These are phyloP conservation scores for Phytophthora pistaciae DNA, from an alignment of 352 stramenopile genomes.

Conservation along the genomic window DNA sequence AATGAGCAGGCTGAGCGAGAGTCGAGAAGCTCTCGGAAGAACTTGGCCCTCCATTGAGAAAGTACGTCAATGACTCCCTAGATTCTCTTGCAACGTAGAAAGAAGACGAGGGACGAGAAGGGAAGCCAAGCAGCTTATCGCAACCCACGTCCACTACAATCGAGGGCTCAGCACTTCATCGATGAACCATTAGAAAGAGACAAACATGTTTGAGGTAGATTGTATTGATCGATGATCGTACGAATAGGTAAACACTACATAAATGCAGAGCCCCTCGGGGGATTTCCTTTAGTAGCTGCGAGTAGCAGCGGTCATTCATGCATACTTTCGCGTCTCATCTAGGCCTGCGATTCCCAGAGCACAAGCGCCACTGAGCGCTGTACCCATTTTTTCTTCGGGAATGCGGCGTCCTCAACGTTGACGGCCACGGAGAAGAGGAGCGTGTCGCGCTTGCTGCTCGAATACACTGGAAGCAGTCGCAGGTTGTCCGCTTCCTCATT, in stretches of 20 bases:
- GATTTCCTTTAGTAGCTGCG: background rate
- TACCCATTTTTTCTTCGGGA: conserved; percentile 76
- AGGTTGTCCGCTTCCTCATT: conserved; percentile 27
- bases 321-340: conserved; percentile 16
- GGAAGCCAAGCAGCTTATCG: background rate
- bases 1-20: conserved; percentile 19
- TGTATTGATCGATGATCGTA: conserved; percentile 6
- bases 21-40: background rate
- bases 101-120: background rate
- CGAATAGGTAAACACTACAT: conserved; percentile 8
- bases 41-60: conserved; percentile 7
- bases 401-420: conserved; percentile 52
- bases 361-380: conserved; percentile 85
- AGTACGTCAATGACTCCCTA: background rate
- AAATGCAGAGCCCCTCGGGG: conserved; percentile 15
- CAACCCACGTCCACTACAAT: background rate
- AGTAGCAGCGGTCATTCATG: background rate
- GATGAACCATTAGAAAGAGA: background rate
- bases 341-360: conserved; percentile 74
- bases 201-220: background rate
- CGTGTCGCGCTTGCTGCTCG: conserved; percentile 73
- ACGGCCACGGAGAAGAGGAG: conserved; percentile 90
- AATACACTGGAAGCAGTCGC: conserved; percentile 88
- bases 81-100: conserved; percentile 8
- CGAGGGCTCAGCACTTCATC: background rate